Evolutionary conservation across 371 early-diverging fungal genomes (phyloP), one percentile per base, ranked within the genome.

Genomic region (Apophysomyces ossiformis): DNA sequence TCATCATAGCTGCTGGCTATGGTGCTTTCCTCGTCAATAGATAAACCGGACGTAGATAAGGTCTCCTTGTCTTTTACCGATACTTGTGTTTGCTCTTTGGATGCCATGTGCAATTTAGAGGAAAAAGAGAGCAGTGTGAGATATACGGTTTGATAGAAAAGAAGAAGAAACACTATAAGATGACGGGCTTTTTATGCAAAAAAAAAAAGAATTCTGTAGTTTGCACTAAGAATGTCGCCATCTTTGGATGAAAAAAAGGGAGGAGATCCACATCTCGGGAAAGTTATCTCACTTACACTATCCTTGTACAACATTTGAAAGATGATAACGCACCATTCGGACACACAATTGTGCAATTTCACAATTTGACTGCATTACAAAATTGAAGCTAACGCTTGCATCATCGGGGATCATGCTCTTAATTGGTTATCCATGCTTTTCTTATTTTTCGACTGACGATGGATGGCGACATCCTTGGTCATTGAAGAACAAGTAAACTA

Each of bases 1-100:
- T 60, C 57, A 4, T 71, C 66, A 57, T 70, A 70, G 35, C 67
- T 67, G 60, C 65, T 59, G 5, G 62, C 62, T 61, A 47, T 54
- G 32, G 64, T 64, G 57, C 63, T 61, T 12, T 63, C 64, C 26
- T 62, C 45, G 15, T 61, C 66, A 8, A 50, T 50, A 50, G 61
- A 57, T 15, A 56, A 38, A 12, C 64, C 61, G 21, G 50, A 60
- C 7, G 44, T 38, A 9, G 61, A 64, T 21, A 21, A 18, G 21
- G 54, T 1, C 13, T 21, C n/a, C 8, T 63, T 57, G 18, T 63
- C 63, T 5, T 50, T 50, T 21, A 9, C 21, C 54, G 21, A 11
- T 4, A 50, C 18, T 21, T 50, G 54, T 5, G 26, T 8, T 21
- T 50, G n/a, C 18, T 50, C 54, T 50, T 50, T 50, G 54, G 7